Base-by-base conservation (phyloP, 768 basidiomycete species). In the Trametes cubensis region DNA sequence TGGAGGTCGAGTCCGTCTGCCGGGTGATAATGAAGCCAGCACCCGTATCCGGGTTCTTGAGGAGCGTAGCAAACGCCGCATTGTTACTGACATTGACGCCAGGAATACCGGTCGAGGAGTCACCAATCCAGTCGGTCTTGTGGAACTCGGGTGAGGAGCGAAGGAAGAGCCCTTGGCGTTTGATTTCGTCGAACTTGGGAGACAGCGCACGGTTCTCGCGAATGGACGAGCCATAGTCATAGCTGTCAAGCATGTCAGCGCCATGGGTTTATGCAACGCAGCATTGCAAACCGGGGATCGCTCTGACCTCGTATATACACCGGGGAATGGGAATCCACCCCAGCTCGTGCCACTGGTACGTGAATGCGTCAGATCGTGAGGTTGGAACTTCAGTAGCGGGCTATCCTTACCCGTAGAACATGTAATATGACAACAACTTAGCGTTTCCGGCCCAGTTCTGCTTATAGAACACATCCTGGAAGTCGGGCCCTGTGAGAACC, bases 361-460 rank as follows among this genome's bases (percentile, higher is more conserved):
- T 2, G n/a, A 17, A 40, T 49, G 11, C 57, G 28, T 30, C 34
- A 34, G 34, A 34, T 11, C 2, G 10, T 11, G 34, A 34, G 10
- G 2, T n/a, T 11, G 11, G 5, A 34, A 34, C 10, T 2, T 34
- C 10, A 34, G 34, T 11, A 34, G 34, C 34, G 10, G 10, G 11
- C 34, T 2, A 48, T 7, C 20, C 26, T 8, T 70, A 88, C 88
- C 88, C 91, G 67, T 85, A 92, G 56, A 92, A 66, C 93, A 94
- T 94, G 73, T 94, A 94, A 63, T 89, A 90, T 67, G 84, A 92
- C 61, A 93, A 85, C 47, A 94, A 68, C 69, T 93, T 94, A 2
- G 85, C 89, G 73, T 93, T 94, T 51, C 83, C 81, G 11, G 92
- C 90, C 88, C 88, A 92, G 47, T 91, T 78, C 55, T 89, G 78